Conservation (phyloP, 495 filamentous ascomycete genomes). For the Trypethelium eluteriae region DNA sequence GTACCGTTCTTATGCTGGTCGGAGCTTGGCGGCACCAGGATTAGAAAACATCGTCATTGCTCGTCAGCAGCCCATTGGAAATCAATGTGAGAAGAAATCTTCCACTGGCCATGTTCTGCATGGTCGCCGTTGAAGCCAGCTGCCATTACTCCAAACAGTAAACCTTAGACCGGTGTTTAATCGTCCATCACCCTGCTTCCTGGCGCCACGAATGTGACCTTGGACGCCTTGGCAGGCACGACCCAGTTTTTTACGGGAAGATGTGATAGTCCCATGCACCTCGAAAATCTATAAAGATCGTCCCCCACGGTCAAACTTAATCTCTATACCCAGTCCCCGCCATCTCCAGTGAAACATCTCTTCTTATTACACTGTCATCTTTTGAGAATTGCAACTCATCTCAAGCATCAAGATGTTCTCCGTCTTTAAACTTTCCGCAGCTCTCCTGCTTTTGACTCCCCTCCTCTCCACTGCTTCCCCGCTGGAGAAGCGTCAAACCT, state of each 20-base stretch:
- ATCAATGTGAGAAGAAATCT: neutral
- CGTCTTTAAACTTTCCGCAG: neutral
- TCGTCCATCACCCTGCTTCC: neutral
- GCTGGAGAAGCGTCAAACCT: slow-evolving; percentile 5
- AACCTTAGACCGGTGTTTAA: neutral
- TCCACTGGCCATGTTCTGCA: neutral
- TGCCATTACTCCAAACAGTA: neutral
- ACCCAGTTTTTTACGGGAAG: neutral
- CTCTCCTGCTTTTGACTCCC: neutral
- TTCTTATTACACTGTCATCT: neutral
- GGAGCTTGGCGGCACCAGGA: neutral
- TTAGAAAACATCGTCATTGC: neutral
- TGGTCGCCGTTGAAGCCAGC: neutral
- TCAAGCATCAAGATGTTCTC: neutral
- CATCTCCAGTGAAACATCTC: neutral
- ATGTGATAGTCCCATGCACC: slow-evolving; percentile 1
- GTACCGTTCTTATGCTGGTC: neutral
- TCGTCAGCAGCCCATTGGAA: neutral
- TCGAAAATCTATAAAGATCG: slow-evolving; percentile 12
- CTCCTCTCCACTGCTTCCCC: neutral
- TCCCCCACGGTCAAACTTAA: neutral
- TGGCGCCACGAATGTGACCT: neutral
- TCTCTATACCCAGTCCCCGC: neutral
- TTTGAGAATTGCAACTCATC: neutral
- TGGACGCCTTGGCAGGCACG: neutral